A percentile compares a stretch with the other conserved stretches of the same genome.
Conservation (phyloP, 371 early-diverging fungal genomes). For the Conidiobolus incongruus region DNA sequence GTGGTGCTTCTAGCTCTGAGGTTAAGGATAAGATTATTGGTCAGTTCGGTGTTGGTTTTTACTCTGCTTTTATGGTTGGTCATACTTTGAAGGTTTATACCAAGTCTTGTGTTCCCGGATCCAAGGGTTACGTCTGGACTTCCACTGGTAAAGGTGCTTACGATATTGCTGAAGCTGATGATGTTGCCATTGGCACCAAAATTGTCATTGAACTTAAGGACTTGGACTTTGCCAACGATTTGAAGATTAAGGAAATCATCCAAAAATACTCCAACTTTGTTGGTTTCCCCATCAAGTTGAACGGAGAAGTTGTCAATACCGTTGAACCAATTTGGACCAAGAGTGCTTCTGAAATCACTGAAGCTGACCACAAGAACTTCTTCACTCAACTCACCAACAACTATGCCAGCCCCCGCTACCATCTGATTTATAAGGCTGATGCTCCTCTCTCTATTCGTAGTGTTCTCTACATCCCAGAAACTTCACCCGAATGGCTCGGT, state of each 20-base stretch:
- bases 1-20: conserved; percentile 18
- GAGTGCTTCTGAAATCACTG: conserved; percentile 40
- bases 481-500: conserved; percentile 40
- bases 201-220: conserved; percentile 83
- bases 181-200: conserved; percentile 71
- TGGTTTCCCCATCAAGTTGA: conserved; percentile 78
- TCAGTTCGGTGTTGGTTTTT: conserved; percentile 93
- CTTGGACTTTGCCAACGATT: conserved; percentile 67
- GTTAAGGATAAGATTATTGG: conserved; percentile 76
- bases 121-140: conserved; percentile 63
- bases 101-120: conserved; percentile 35
- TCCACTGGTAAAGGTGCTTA: conserved; percentile 55
- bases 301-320: conserved; percentile 56
- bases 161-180: conserved; percentile 49
- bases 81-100: conserved; percentile 63
- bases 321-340: conserved; percentile 91
- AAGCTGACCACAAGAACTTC: conserved; percentile 80
- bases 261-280: conserved; percentile 95
- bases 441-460: conserved; percentile 50
- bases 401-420: conserved; percentile 46
- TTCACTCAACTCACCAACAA: too few relatives aligned
- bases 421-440: conserved; percentile 52
- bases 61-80: conserved; percentile 77
- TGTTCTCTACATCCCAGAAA: conserved; percentile 45
- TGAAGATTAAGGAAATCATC: conserved; percentile 47